Base-by-base conservation (phyloP, 208 protist genomes). In the Leishmania martiniquensis region DNA sequence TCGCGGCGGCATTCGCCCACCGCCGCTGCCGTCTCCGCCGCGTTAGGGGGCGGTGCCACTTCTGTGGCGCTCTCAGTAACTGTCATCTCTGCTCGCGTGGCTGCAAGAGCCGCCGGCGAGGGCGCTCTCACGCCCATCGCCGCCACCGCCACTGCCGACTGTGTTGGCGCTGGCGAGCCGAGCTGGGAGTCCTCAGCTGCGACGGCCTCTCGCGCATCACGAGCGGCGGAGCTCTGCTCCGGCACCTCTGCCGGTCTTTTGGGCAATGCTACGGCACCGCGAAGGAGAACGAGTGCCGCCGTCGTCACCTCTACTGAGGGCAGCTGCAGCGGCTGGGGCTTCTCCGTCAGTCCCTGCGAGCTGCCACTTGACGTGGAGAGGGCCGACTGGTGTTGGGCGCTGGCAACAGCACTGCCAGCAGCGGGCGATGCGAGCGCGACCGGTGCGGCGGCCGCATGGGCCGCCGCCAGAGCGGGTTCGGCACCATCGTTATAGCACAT, bases 1-100 rank as follows among this genome's bases (percentile, higher is more conserved):
- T 89, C 78, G 12, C 72, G 57, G 15, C 72, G 37, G 9, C 54
- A 59, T 45, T 67, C 62, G 15, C 2, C 70, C 10, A 45, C 39
- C 1, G n/a, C n/a, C 22, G 29, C 55, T 44, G 22, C 1, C 47
- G 59, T 59, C 45, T 7, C n/a, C 7, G 29, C 60, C 17, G n/a
- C n/a, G n/a, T n/a, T n/a, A n/a, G 15, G 15, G 3, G 15, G 34
- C 62, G 62, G 15, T 45, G 2, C 32, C 20, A 1, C 7, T 39
- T 45, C 12, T 32, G 0, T 13, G 13, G 13, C 39, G 10, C 12
- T 5, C 37, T 45, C 34, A 39, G 32, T 76, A 25, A 32, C 51
- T 37, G 55, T 57, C 49, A 37, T 74, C 70, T 32, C 15, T 44
- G 47, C 57, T 54, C 42, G 54, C 70, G 47, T 55, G 9, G 57